Percentiles rank a stretch among this genome's conserved stretches.
Conservation (phyloP, 2,329 filamentous ascomycete species). For the Anisogramma anomala region DNA sequence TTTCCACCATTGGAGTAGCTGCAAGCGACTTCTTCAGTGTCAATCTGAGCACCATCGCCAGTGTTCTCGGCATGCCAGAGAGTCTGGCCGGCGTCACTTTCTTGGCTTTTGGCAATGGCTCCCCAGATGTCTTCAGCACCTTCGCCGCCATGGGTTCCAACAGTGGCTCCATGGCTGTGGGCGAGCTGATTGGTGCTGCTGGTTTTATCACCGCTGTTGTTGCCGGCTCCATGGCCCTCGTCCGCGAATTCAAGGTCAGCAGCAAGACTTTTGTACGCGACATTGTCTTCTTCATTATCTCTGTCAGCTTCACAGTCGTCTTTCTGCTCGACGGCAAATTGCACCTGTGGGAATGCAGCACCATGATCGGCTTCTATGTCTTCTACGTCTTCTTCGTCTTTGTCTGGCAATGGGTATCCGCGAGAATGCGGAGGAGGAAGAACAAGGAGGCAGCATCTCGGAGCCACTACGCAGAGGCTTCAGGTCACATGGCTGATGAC, state of each 20-base stretch:
- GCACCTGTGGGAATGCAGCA: conserved; percentile 75
- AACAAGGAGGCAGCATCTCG: conserved; percentile 61
- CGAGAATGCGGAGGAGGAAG: conserved; percentile 46
- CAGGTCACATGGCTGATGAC: conserved; percentile 40
- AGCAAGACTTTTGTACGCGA: conserved; percentile 84
- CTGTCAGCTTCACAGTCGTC: conserved; percentile 74
- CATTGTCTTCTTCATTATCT: conserved; percentile 80
- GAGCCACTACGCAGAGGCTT: conserved; percentile 56
- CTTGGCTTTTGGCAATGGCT: conserved; percentile 92
- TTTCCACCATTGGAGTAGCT: conserved; percentile 93
- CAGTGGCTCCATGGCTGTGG: conserved; percentile 91
- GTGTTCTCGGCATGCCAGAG: conserved; percentile 83
- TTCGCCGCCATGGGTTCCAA: conserved; percentile 97
- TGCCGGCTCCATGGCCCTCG: conserved; percentile 90
- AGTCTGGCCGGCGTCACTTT: conserved; percentile 95
- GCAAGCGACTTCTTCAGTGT: conserved; percentile 98
- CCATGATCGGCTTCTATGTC: conserved; percentile 84
- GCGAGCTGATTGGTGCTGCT: conserved; percentile 88
- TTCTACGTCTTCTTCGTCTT: conserved; percentile 87
- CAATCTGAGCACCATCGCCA: conserved; percentile 87
- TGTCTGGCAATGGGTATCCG: conserved; percentile 79
- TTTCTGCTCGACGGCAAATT: conserved; percentile 79
- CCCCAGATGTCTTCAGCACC: conserved; percentile 95
- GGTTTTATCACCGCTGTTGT: conserved; percentile 95
- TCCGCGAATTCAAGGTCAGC: conserved; percentile 87